Percentiles rank a stretch among this genome's conserved stretches.
These are phyloP conservation scores for Breynia disticha DNA, from an alignment of 441 rosid genomes.

Conservation along the genomic window DNA sequence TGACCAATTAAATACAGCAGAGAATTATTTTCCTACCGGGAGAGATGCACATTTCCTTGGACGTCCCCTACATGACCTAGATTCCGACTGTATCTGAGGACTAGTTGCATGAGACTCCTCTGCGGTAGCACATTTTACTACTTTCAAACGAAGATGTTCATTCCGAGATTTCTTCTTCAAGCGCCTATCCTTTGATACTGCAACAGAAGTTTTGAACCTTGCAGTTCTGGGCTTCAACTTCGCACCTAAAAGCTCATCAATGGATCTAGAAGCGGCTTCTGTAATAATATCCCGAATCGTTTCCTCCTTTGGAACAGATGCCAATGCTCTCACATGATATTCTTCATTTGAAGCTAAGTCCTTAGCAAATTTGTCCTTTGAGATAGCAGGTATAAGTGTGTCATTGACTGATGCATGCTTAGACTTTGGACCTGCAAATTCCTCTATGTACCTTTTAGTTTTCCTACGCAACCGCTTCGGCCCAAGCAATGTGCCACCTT, in stretches of 20 bases:
- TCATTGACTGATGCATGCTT: slow-evolving; percentile 14
- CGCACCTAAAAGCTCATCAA: slow-evolving; percentile 38
- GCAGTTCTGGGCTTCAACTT: slow-evolving; percentile 11
- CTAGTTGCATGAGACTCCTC: slow-evolving; percentile 19
- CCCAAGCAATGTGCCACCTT: slow-evolving; percentile 11
- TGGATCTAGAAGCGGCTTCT: slow-evolving; percentile 8
- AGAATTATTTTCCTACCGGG: slow-evolving; percentile 27
- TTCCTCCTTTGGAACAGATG: slow-evolving; percentile 9
- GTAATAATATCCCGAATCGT: slow-evolving; percentile 8
- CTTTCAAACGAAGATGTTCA: slow-evolving; percentile 17
- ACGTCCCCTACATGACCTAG: slow-evolving; percentile 30
- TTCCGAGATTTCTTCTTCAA: slow-evolving; percentile 22
- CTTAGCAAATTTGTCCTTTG: slow-evolving; percentile 23
- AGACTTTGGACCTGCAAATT: slow-evolving; percentile 27
- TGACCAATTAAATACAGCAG: not conserved
- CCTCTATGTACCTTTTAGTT: slow-evolving; percentile 47
- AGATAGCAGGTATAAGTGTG: slow-evolving; percentile 13
- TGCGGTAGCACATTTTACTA: slow-evolving; percentile 12
- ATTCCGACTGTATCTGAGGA: slow-evolving; percentile 23
- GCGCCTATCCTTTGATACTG: slow-evolving; percentile 21
- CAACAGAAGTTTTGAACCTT: slow-evolving; percentile 16
- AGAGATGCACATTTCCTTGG: slow-evolving; percentile 27
- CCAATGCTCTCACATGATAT: not conserved
- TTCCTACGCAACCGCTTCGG: slow-evolving; percentile 39
- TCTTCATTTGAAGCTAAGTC: slow-evolving; percentile 22